Evolutionary conservation across 352 stramenopile species (phyloP).

Genomic region (Globisporangium echinulatum): DNA sequence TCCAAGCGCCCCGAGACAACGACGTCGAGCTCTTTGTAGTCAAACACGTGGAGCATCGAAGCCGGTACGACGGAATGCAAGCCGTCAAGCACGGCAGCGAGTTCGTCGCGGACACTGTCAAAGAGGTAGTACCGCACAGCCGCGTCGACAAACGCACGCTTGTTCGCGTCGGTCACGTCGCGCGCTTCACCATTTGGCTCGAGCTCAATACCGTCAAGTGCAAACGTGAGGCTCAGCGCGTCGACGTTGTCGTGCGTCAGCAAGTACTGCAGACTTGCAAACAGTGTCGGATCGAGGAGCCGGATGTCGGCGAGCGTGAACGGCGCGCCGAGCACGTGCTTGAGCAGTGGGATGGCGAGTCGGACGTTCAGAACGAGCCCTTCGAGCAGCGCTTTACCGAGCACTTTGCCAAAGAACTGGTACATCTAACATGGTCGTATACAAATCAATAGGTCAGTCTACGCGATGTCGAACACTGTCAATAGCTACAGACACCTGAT

Average conservation of each 20-base stretch:
- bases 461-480: no score
- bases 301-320: slow-evolving; percentile 56
- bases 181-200: slow-evolving; percentile 52
- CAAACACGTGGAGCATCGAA: slow-evolving; percentile 94
- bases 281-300: slow-evolving; percentile 64
- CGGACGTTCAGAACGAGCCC: slow-evolving; percentile 63
- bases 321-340: slow-evolving; percentile 58
- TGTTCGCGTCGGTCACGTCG: slow-evolving; percentile 92
- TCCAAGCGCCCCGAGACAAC: slow-evolving; percentile 58
- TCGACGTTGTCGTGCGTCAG: slow-evolving; percentile 47
- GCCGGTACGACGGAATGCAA: slow-evolving; percentile 95
- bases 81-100: slow-evolving; percentile 74
- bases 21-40: slow-evolving; percentile 96
- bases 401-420: slow-evolving; percentile 55
- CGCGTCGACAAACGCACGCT: slow-evolving; percentile 90
- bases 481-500: no score
- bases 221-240: slow-evolving; percentile 58
- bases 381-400: slow-evolving; percentile 70
- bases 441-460: no score
- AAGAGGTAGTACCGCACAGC: slow-evolving; percentile 95
- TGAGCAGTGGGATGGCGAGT: slow-evolving; percentile 55
- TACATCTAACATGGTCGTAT: no score
- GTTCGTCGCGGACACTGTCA: slow-evolving; percentile 85
- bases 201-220: slow-evolving; percentile 45
- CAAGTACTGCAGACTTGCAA: slow-evolving; percentile 61